phyloP scores from a whole-genome alignment of 768 basidiomycete species.

The Amanita rimosa region DNA sequence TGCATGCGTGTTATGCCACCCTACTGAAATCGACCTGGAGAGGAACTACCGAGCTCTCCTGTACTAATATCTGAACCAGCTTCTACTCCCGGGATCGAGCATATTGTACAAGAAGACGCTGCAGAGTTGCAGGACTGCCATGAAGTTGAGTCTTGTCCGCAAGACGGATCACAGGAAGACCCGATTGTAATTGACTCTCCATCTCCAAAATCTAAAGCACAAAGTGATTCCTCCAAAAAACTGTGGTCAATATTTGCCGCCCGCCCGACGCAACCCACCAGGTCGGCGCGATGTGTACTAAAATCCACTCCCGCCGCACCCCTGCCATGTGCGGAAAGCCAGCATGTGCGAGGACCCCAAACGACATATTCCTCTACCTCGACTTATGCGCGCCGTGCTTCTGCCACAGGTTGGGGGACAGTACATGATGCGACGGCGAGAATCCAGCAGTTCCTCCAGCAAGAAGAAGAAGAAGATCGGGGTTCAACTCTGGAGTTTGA shows the following conservation, averaged over 20 bases:
- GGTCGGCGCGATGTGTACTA: constrained; percentile 5
- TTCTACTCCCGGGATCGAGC: background rate
- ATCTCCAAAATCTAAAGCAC: constrained; percentile 18
- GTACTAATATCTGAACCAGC: background rate
- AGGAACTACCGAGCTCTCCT: constrained; percentile 1
- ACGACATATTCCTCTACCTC: constrained; percentile 17
- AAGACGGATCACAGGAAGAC: constrained; percentile 19
- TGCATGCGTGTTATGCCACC: background rate
- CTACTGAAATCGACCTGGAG: background rate
- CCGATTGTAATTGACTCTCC: constrained; percentile 36
- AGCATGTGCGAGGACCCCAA: constrained; percentile 56
- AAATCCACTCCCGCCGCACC: constrained; percentile 18
- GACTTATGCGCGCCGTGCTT: background rate
- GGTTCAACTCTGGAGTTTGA: background rate
- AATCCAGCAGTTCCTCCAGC: background rate
- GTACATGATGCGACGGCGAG: background rate
- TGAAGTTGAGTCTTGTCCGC: background rate
- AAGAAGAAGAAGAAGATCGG: background rate
- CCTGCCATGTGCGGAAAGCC: constrained; percentile 37
- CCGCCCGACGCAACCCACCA: constrained; percentile 13
- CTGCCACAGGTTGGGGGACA: background rate
- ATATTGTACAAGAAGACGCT: constrained; percentile 1
- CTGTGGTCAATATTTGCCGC: constrained; percentile 36
- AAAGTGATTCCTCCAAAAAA: constrained; percentile 16
- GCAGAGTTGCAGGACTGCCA: background rate